A percentile compares a stretch with the other conserved stretches of the same genome.
These are phyloP conservation scores for Cryptomeria japonica DNA, from an alignment of 75 land plant species.

Conservation along the genomic window DNA sequence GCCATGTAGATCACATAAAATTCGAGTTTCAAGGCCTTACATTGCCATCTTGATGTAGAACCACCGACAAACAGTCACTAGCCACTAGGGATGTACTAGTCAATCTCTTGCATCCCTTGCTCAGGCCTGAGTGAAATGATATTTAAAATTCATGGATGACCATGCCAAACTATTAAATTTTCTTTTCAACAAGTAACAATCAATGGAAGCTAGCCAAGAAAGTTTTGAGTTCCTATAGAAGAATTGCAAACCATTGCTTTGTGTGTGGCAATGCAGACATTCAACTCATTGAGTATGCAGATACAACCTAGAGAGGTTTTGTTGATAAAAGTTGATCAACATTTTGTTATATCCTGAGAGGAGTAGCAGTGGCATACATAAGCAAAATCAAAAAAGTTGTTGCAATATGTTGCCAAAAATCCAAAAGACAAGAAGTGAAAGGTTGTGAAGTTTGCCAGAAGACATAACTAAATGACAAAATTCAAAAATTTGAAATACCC, in stretches of 20 bases:
- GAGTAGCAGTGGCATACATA: background rate
- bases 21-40: background rate
- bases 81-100: background rate
- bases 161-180: background rate
- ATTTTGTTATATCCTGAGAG: background rate
- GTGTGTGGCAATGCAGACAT: no score
- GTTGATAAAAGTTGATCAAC: background rate
- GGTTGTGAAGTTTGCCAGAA: background rate
- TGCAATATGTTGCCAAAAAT: background rate
- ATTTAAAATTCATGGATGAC: background rate
- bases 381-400: background rate
- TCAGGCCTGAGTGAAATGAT: background rate
- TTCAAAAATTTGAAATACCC: no score
- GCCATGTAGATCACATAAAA: background rate
- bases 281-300: background rate
- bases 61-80: background rate
- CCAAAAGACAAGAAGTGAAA: background rate
- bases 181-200: background rate
- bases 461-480: no score
- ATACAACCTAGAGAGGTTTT: background rate
- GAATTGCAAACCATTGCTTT: background rate
- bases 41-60: background rate
- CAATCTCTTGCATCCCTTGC: background rate
- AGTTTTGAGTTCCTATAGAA: background rate
- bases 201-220: background rate